Percentiles rank a stretch among this genome's conserved stretches.
Conservation (phyloP, 2,329 filamentous ascomycete genomes). For the Beauveria scarabaeidicola region DNA sequence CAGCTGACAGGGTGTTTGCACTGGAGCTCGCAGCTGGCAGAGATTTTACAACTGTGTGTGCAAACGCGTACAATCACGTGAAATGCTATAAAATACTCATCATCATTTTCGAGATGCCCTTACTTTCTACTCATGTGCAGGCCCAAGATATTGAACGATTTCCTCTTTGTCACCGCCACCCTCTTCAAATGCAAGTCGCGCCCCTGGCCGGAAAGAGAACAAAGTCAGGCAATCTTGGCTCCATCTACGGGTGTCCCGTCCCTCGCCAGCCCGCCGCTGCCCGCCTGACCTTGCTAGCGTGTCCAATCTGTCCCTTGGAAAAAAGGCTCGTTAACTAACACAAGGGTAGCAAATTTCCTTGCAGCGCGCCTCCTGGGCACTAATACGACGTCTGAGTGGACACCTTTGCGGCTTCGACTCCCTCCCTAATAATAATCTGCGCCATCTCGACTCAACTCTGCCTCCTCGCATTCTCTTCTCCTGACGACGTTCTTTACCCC, state of each 20-base stretch:
- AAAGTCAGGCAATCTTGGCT: slow-evolving; percentile 11
- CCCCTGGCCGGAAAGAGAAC: slow-evolving; percentile 3
- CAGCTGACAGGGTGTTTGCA: background rate
- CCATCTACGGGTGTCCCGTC: slow-evolving; percentile 6
- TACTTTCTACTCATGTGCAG: background rate
- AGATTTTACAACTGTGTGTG: background rate
- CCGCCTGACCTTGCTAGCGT: slow-evolving; percentile 1
- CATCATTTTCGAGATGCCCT: background rate
- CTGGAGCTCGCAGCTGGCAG: background rate
- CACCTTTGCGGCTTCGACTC: slow-evolving; percentile 8
- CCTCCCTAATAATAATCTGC: slow-evolving; percentile 11
- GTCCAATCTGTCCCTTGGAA: background rate
- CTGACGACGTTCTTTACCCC: slow-evolving; percentile 7
- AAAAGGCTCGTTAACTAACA: slow-evolving; percentile 1
- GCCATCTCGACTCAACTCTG: background rate
- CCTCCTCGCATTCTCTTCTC: slow-evolving; percentile 7
- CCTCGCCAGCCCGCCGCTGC: background rate
- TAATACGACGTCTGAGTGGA: slow-evolving; percentile 9
- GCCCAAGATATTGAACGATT: background rate
- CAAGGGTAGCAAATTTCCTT: slow-evolving; percentile 7
- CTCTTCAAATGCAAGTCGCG: background rate
- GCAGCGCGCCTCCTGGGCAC: background rate
- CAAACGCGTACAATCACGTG: slow-evolving; percentile 6
- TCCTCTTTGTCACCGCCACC: background rate
- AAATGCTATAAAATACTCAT: background rate